phyloP scores from a whole-genome alignment of 164 flowering plant species.

The Dillenia turbinata region DNA sequence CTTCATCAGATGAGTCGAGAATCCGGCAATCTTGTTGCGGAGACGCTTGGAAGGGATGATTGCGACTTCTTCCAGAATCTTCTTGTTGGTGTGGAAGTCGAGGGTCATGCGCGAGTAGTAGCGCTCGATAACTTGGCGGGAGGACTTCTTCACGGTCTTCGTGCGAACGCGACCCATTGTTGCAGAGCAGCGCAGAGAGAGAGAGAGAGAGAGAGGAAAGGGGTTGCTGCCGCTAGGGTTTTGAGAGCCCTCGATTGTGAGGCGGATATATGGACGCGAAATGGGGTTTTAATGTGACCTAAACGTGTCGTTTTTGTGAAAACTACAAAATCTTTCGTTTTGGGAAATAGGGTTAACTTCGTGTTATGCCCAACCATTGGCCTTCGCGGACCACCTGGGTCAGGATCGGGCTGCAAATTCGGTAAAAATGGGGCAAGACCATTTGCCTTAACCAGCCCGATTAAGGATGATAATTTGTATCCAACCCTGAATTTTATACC shows the following conservation, averaged over 20 bases:
- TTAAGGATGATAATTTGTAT: too few species aligned
- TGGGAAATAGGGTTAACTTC: neutral
- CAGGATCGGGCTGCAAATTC: too few species aligned
- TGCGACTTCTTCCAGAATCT: constrained; percentile 67
- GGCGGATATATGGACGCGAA: too few species aligned
- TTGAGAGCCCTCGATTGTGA: too few species aligned
- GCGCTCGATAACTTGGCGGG: constrained; percentile 66
- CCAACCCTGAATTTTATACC: too few species aligned
- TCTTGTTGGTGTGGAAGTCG: constrained; percentile 84
- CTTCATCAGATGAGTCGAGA: constrained; percentile 78
- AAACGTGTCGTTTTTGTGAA: too few species aligned
- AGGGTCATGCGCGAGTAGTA: constrained; percentile 74
- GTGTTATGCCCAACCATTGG: neutral
- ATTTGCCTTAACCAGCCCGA: too few species aligned
- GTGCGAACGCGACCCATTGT: constrained; percentile 76
- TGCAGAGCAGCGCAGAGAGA: neutral
- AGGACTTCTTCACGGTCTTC: constrained; percentile 77
- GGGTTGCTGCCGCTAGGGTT: too few species aligned
- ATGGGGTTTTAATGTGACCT: too few species aligned
- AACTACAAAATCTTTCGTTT: too few species aligned
- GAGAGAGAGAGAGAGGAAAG: neutral
- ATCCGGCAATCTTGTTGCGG: constrained; percentile 78
- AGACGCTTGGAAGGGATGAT: constrained; percentile 74
- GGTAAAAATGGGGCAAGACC: too few species aligned
- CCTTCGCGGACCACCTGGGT: too few species aligned